Base-by-base conservation (phyloP, 352 stramenopile species). In the Globisporangium takayamanum region DNA sequence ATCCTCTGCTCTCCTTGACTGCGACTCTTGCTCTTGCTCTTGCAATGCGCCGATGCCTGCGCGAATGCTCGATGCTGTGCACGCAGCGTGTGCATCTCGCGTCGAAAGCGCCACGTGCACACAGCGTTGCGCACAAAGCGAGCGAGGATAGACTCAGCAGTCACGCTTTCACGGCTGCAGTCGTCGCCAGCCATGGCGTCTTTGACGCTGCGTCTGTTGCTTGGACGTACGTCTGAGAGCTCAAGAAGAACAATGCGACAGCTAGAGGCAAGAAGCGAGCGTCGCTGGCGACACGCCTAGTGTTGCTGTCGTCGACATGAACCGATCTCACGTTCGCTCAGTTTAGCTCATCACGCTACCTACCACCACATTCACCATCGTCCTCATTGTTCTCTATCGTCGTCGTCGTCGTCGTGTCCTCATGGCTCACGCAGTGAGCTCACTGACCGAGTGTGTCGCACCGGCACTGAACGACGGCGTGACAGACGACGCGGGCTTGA, bases 401-500 rank as follows among this genome's bases (percentile, higher is more conserved):
- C 22, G 22, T 22, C 22, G 22, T 22, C 22, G 3, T 36, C 30
- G 22, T 22, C 20, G 15, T 22, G 6, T 50, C 16, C 15, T 50
- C 48, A 26, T 52, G 28, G 33, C 14, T 58, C 25, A 58, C 42
- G 51, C 44, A 20, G 41, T 16, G 18, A 55, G n/a, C 51, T 59
- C 51, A 18, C n/a, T 18, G 30, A 46, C 6, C 18, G 44, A 20
- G 49, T 55, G 45, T 20, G 44, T 15, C 14, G 36, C 37, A 37
- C 14, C 37, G 22, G 30, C 44, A 7, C 5, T 16, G 3, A 39
- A 3, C 8, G 41, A 44, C 22, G 26, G 8, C 3, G 22, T 25
- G 1, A 15, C 30, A 30, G 44, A 22, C 4, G 48, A 25, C 18
- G 63, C 48, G 37, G 67, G 60, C 46, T 76, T 83, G 26, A 90